Conservation (phyloP, 805 yeast genomes). For the Candida tammaniensis region DNA sequence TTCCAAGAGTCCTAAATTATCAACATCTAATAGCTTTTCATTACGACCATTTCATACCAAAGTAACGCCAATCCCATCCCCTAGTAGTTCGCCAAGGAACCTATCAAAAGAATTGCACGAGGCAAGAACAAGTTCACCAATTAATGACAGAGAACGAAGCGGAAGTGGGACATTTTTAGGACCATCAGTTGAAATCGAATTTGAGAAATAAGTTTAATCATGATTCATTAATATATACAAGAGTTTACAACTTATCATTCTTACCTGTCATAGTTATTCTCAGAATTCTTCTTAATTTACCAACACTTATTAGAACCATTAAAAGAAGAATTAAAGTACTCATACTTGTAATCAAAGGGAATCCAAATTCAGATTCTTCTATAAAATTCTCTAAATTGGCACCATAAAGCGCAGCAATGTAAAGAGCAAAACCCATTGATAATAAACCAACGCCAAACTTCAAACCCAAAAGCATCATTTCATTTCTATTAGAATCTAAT, state of each 20-base stretch:
- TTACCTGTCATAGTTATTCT: conserved; percentile 65
- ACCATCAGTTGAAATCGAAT: conserved; percentile 27
- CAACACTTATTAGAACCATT: conserved; percentile 54
- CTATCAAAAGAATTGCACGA: conserved; percentile 11
- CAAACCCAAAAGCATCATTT: conserved; percentile 83
- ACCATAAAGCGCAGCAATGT: conserved; percentile 85
- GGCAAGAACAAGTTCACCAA: background rate
- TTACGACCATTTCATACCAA: conserved; percentile 42
- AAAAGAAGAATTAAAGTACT: conserved; percentile 42
- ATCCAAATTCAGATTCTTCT: conserved; percentile 74
- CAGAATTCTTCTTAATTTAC: conserved; percentile 61
- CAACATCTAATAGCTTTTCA: conserved; percentile 29
- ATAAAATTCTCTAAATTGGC: conserved; percentile 86
- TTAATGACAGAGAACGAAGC: conserved; percentile 9
- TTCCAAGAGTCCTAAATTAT: conserved; percentile 15
- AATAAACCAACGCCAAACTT: conserved; percentile 80
- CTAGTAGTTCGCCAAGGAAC: conserved; percentile 33
- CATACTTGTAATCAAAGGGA: conserved; percentile 41
- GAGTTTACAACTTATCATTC: background rate
- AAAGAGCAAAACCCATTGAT: conserved; percentile 77
- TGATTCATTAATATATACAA: conserved; percentile 4
- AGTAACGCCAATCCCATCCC: conserved; percentile 39
- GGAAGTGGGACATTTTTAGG: conserved; percentile 21
- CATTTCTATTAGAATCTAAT: conserved; percentile 90
- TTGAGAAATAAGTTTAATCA: conserved; percentile 20